phyloP scores from a whole-genome alignment of 148 eudicot species.

The Fallopia convolvulus region DNA sequence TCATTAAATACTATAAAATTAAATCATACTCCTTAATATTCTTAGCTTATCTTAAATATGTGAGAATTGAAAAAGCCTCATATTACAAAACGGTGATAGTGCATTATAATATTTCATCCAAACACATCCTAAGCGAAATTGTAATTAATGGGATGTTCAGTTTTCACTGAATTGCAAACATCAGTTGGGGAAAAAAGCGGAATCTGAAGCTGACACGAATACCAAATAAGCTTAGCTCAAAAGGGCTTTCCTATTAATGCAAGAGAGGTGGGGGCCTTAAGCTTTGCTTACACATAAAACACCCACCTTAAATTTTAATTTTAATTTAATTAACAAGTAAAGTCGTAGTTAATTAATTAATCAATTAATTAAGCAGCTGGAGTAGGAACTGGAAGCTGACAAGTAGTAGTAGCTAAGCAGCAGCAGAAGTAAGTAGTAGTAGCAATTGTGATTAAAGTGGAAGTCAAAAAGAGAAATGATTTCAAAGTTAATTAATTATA shows the following conservation, averaged over 20 bases:
- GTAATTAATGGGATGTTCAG: too few species aligned
- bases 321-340: not conserved
- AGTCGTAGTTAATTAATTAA: not conserved
- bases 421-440: not conserved
- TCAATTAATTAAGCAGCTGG: not conserved
- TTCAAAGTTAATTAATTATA: not conserved
- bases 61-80: too few species aligned
- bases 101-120: too few species aligned
- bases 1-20: too few species aligned
- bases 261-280: not conserved
- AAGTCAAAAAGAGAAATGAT: constrained; percentile 10
- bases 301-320: constrained; percentile 3
- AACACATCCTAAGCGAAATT: too few species aligned
- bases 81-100: too few species aligned
- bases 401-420: constrained; percentile 9
- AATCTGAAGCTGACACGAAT: not conserved
- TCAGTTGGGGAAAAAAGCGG: not conserved
- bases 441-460: constrained; percentile 8
- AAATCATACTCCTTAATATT: too few species aligned
- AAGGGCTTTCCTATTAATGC: constrained; percentile 1
- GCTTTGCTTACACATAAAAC: constrained; percentile 12
- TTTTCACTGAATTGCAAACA: constrained; percentile 4
- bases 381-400: constrained; percentile 11
- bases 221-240: constrained; percentile 2
- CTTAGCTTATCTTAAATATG: too few species aligned